Base-by-base conservation (phyloP, 176 grass and related monocot genomes). In the Paspalum notatum region DNA sequence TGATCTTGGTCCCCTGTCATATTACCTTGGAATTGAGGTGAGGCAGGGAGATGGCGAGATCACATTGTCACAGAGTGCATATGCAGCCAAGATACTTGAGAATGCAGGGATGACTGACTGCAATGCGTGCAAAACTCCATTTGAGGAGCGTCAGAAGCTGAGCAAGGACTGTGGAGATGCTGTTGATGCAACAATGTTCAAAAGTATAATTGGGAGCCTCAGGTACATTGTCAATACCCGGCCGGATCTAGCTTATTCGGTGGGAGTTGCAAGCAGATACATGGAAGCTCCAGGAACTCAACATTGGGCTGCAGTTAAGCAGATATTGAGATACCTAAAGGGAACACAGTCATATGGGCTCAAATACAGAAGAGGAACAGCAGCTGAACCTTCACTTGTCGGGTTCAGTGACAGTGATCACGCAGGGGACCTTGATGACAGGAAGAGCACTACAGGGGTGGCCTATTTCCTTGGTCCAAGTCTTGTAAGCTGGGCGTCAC, bases 331-430 rank as follows among this genome's bases (percentile, higher is more conserved):
- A 0, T 61, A 61, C 1, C 1, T 61, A 12, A 13, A 25, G 0
- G 58, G 58, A 2, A 57, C 0, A 27, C 12, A 0, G 11, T 13
- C 0, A 0, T 61, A 14, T 27, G 58, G 58, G 1, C 26, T 11
- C 1, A 26, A 6, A 0, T 61, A 61, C 12, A 25, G 0, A 11
- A 4, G 2, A 13, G 22, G 12, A 4, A 14, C 9, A 13, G 24
- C 5, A 2, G 11, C 4, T 5, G 13, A 27, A 26, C 58, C 22
- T 5, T 2, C 26, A 0, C 12, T 61, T 1, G 0, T 61, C 0
- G 24, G 58, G 0, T 61, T 6, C 5, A 27, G 11, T 1, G 24
- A 61, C 1, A 61, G 24, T 15, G 58, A 61, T 4, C 25, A 14
- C 0, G 24, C 58, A 0, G 58, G 24, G 0, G 58, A 61, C 13